Evolutionary conservation across 2,329 filamentous ascomycete genomes (phyloP).

Genomic region (Aspergillus piperis): DNA sequence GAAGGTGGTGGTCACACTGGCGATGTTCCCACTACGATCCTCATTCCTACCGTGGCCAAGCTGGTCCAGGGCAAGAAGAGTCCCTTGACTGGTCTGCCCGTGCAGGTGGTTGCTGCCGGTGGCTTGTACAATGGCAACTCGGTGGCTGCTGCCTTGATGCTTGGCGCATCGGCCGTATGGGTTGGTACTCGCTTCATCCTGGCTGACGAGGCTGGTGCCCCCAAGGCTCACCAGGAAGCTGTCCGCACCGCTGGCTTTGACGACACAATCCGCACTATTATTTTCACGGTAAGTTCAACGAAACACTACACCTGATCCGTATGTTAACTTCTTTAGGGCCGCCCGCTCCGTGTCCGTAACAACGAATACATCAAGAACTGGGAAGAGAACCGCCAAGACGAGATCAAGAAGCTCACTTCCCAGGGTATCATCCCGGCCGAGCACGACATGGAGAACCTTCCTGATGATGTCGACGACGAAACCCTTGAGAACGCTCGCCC

Average conservation of each 20-base stretch:
- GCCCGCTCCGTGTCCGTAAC: constrained; percentile 87
- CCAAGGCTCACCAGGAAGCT: constrained; percentile 91
- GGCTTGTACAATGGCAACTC: constrained; percentile 92
- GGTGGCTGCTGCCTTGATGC: constrained; percentile 85
- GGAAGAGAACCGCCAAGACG: constrained; percentile 84
- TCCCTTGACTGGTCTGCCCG: constrained; percentile 80
- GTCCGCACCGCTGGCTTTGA: constrained; percentile 89
- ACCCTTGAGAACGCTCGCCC: constrained; percentile 88
- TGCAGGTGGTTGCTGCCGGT: constrained; percentile 90
- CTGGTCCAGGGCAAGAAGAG: constrained; percentile 78
- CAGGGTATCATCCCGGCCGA: constrained; percentile 94
- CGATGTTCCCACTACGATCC: constrained; percentile 84
- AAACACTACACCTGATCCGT: background rate
- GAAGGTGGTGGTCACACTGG: constrained; percentile 97
- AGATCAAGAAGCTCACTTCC: constrained; percentile 88
- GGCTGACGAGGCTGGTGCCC: constrained; percentile 89
- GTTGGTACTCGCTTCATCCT: constrained; percentile 96
- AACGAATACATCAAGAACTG: constrained; percentile 95
- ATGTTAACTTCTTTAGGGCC: constrained; percentile 56
- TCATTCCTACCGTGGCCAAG: constrained; percentile 89
- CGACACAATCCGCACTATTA: constrained; percentile 95
- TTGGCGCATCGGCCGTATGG: constrained; percentile 92
- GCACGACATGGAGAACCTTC: constrained; percentile 84
- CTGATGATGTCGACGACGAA: constrained; percentile 73
- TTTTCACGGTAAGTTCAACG: constrained; percentile 70